A percentile compares a stretch with the other conserved stretches of the same genome.
Evolutionary conservation across 129 eudicot species (phyloP).

Genomic region (Ambrosia artemisiifolia): DNA sequence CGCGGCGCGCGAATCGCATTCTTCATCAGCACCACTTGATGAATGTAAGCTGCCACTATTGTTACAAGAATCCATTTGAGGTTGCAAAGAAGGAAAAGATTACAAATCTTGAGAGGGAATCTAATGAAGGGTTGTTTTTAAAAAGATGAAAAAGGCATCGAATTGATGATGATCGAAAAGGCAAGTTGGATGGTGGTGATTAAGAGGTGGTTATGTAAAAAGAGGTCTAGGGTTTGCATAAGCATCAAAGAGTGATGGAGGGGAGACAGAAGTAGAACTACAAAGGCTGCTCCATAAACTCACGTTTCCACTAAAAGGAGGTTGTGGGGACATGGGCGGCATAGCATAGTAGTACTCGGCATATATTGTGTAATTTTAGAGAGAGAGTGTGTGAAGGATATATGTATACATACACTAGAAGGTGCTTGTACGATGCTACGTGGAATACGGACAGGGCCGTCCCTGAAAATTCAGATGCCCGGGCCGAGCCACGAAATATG

Average conservation of each 20-base stretch:
- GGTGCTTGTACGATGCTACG: no score
- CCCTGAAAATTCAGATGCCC: no score
- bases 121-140: neutral
- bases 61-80: slow-evolving; percentile 60
- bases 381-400: neutral
- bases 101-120: no score
- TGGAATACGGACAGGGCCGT: no score
- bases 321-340: slow-evolving; percentile 26
- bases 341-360: slow-evolving; percentile 6
- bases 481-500: no score
- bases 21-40: slow-evolving; percentile 68
- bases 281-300: slow-evolving; percentile 15
- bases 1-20: slow-evolving; percentile 53
- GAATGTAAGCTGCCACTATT: slow-evolving; percentile 68
- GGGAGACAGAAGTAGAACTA: slow-evolving; percentile 14
- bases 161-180: slow-evolving; percentile 4
- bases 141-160: neutral
- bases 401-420: no score
- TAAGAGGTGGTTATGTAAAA: neutral
- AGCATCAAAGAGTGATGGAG: slow-evolving; percentile 32
- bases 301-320: slow-evolving; percentile 31
- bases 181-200: slow-evolving; percentile 16
- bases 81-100: no score
- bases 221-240: slow-evolving; percentile 15
- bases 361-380: slow-evolving; percentile 8